Conservation (phyloP, 148 eudicot species). For the Chenopodium formosanum region DNA sequence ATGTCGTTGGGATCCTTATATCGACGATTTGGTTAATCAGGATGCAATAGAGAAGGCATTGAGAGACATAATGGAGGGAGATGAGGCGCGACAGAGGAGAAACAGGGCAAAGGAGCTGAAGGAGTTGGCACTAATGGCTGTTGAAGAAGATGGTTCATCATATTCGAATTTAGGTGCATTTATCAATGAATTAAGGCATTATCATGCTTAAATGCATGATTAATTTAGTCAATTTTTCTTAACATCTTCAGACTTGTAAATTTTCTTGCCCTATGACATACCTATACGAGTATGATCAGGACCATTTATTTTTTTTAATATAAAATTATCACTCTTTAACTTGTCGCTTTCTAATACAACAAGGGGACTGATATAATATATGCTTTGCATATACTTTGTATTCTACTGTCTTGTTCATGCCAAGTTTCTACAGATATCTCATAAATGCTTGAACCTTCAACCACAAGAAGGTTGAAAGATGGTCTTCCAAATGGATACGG, state of each 20-base stretch:
- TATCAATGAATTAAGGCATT: background rate
- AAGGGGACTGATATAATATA: background rate
- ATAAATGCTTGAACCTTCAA: too few relatives aligned
- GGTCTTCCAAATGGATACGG: background rate
- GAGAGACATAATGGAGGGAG: conserved; percentile 3
- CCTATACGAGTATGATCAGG: too few relatives aligned
- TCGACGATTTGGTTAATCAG: background rate
- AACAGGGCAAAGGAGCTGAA: conserved; percentile 1
- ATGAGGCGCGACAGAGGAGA: conserved; percentile 7
- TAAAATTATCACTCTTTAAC: background rate
- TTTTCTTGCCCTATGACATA: background rate
- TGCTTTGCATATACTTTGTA: background rate
- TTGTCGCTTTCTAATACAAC: background rate
- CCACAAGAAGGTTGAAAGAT: background rate
- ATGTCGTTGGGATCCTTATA: background rate
- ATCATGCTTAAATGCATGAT: background rate
- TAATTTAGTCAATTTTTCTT: background rate
- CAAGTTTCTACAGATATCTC: too few relatives aligned
- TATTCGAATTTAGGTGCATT: background rate
- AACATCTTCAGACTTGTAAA: background rate
- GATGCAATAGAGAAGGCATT: background rate
- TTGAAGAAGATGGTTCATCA: conserved; percentile 3
- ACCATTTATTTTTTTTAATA: too few relatives aligned
- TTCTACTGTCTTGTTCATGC: background rate
- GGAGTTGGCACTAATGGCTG: conserved; percentile 6